Evolutionary conservation across 1,284 basidiomycete genomes (phyloP).

Genomic region (Ustilago trichophora): DNA sequence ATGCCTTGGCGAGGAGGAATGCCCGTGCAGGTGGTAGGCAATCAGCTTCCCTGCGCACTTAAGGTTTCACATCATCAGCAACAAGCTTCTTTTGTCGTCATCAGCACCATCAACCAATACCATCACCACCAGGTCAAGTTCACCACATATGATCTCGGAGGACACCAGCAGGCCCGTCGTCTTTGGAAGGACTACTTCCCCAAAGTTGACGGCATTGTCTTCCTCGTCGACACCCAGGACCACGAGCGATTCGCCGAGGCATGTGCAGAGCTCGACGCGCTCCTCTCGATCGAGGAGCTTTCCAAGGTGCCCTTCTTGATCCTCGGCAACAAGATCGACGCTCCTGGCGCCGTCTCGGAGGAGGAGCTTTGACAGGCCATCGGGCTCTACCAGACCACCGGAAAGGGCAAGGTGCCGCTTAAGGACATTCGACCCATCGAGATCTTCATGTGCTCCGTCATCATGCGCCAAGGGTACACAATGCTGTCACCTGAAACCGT

Average conservation of each 20-base stretch:
- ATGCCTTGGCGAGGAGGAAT: too few species aligned
- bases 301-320: too few species aligned
- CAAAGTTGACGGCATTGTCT: constrained; percentile 98
- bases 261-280: constrained; percentile 94
- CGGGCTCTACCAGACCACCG: constrained; percentile 97
- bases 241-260: constrained; percentile 94
- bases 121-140: constrained; percentile 82
- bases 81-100: constrained; percentile 7
- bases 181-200: constrained; percentile 99
- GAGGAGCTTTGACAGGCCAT: constrained; percentile 94
- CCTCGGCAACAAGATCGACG: too few species aligned
- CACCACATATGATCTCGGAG: constrained; percentile 97
- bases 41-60: too few species aligned
- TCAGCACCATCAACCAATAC: constrained; percentile 1
- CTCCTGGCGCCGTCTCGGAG: too few species aligned
- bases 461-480: too few species aligned
- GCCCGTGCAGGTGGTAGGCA: too few species aligned
- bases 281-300: constrained; percentile 90
- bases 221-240: constrained; percentile 97
- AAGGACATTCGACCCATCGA: too few species aligned
- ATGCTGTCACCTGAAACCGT: too few species aligned
- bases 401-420: constrained; percentile 97
- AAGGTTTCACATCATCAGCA: too few species aligned
- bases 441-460: too few species aligned
- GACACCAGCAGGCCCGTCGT: too few species aligned